Evolutionary conservation across 2,329 filamentous ascomycete genomes (phyloP), one percentile per base, ranked within the genome.

Genomic region (Diaporthe vaccinii): DNA sequence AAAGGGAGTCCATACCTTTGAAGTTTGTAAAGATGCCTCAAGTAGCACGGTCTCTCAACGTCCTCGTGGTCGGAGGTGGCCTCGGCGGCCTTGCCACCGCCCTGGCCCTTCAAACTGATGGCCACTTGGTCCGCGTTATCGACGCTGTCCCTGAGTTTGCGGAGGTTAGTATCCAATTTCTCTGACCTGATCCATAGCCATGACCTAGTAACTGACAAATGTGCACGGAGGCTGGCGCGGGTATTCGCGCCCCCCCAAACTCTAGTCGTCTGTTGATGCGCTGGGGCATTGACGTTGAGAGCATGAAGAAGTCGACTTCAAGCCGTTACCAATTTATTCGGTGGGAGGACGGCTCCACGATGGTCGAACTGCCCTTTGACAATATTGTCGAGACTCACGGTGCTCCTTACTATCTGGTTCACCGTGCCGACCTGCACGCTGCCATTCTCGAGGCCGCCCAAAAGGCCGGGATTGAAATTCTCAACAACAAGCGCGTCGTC

Each of bases 361-460:
- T 62, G 39, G 39, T 46, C 36, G 12, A 62, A 1, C 17, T 44
- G 3, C 25, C 39, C n/a, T 62, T 62, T 46, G 59, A 22, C 1
- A 68, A 78, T 62, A 74, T 78, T 57, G 77, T 79, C 17, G 74
- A 78, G 46, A 76, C 74, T 1, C 79, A 82, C 55, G 80, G 79
- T 17, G 83, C 81, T 14, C 81, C 80, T 0, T 85, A 84, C 59
- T 83, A 82, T 68, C 77, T 83, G 4, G 80, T 83, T 7, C 83
- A 84, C 74, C 80, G 82, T n/a, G 83, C 81, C 20, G 83, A 84
- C 69, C 81, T 84, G 20, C 82, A 83, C 75, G 79, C 78, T 3
- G 81, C 79, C 9, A 78, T 84, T 25, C 77, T 83, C 25, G 71
- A 79, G 34, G 79, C 81, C 0, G 81, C 79, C 8, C 22, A 75